Conservation (phyloP, 345 rosid genomes). For the Citrus inodora region DNA sequence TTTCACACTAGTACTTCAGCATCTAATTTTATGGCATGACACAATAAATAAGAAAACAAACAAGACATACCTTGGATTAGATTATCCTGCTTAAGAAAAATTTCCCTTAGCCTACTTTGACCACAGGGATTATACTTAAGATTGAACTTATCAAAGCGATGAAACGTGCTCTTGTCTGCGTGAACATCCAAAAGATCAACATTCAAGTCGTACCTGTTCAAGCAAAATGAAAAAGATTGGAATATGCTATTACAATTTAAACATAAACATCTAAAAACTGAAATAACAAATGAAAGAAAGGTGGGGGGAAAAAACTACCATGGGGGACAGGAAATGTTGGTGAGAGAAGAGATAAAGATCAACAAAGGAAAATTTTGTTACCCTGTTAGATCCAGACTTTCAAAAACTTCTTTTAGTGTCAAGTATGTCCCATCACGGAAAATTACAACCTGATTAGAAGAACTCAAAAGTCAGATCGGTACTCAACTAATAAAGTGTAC, state of each 20-base stretch:
- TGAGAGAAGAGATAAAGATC: not conserved
- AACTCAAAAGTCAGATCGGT: not conserved
- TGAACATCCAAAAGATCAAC: conserved; percentile 99
- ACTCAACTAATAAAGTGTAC: not conserved
- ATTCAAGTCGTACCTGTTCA: conserved; percentile 80
- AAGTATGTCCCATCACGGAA: conserved; percentile 97
- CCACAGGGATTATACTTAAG: conserved; percentile 99
- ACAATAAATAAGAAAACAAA: conserved; percentile 7
- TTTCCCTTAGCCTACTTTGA: conserved; percentile 99
- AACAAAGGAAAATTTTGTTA: conserved; percentile 21
- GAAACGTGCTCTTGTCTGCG: conserved; percentile 99
- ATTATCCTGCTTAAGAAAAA: conserved; percentile 98
- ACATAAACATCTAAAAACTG: not conserved
- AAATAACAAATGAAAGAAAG: too few relatives aligned
- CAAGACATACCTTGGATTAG: conserved; percentile 79
- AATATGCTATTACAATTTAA: not conserved
- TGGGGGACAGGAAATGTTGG: not conserved
- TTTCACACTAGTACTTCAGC: not conserved
- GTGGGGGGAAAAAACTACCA: not conserved
- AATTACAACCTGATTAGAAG: conserved; percentile 78
- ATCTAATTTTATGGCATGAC: not conserved
- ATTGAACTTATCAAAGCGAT: conserved; percentile 98
- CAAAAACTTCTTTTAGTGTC: conserved; percentile 95
- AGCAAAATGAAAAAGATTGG: conserved; percentile 6
- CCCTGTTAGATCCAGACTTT: conserved; percentile 96